Percentiles rank a stretch among this genome's conserved stretches.
phyloP scores from a whole-genome alignment of 108 stramenopile genomes.

The Epithemia pelagica region DNA sequence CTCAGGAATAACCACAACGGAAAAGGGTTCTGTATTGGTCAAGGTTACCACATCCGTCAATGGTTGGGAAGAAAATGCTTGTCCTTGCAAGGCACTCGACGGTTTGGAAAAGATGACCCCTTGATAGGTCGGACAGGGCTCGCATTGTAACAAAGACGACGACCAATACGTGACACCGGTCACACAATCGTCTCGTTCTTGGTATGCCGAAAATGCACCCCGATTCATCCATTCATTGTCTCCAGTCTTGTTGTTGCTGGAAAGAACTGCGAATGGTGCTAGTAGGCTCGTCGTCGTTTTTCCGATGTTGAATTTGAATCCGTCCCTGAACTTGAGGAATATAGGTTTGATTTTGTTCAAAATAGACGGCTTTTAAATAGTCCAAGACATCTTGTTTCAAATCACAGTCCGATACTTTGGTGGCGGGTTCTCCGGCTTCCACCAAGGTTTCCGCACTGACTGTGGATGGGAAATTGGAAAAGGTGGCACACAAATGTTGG shows the following conservation, averaged over 20 bases:
- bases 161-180: not conserved
- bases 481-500: not conserved
- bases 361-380: not conserved
- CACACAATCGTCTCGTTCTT: not conserved
- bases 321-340: not conserved
- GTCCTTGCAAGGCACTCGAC: not conserved
- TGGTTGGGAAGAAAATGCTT: not conserved
- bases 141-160: not conserved
- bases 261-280: too few species aligned
- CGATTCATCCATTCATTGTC: too few species aligned
- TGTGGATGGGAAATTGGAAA: not conserved
- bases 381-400: not conserved
- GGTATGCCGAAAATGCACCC: not conserved
- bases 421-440: not conserved
- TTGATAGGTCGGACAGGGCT: not conserved
- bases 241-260: too few species aligned
- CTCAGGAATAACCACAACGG: not conserved
- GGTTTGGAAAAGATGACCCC: not conserved
- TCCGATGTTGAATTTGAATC: not conserved
- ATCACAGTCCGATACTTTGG: not conserved
- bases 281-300: not conserved
- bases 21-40: not conserved
- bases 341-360: not conserved
- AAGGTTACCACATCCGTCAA: not conserved
- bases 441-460: not conserved